phyloP scores from a whole-genome alignment of 2,329 filamentous ascomycete species.

The Talaromyces verruculosus region DNA sequence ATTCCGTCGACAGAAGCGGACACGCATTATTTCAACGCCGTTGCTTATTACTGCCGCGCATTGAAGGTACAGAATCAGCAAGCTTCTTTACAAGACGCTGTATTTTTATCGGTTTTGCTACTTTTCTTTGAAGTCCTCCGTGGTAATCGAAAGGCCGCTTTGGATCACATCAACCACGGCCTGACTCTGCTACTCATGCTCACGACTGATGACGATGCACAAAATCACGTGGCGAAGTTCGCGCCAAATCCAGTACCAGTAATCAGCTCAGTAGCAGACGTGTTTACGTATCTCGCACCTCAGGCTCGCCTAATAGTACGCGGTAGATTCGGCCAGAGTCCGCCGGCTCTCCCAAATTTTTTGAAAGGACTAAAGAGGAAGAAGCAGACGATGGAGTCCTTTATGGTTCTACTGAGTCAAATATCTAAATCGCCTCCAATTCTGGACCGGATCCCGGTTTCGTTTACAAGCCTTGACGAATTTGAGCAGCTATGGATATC shows the following conservation, averaged over 20 bases:
- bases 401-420: slow-evolving; percentile 8
- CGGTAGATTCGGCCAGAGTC: slow-evolving; percentile 7
- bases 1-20: slow-evolving; percentile 6
- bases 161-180: slow-evolving; percentile 15
- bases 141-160: slow-evolving; percentile 9
- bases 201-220: slow-evolving; percentile 2
- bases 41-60: slow-evolving; percentile 15
- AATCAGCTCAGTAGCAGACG: slow-evolving; percentile 16
- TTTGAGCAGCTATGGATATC: slow-evolving; percentile 13
- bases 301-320: slow-evolving; percentile 12
- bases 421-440: slow-evolving; percentile 1
- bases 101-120: slow-evolving; percentile 10
- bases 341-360: slow-evolving; percentile 10
- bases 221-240: not conserved
- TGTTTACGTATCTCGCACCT: slow-evolving; percentile 14
- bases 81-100: slow-evolving; percentile 12
- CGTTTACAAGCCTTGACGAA: slow-evolving; percentile 12
- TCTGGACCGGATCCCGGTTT: not conserved
- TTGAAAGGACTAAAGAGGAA: slow-evolving; percentile 1
- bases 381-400: slow-evolving; percentile 15
- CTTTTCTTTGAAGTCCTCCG: slow-evolving; percentile 15
- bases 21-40: slow-evolving; percentile 13
- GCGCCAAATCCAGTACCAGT: slow-evolving; percentile 8
- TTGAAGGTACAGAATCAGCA: slow-evolving; percentile 12
- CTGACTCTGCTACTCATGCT: slow-evolving; percentile 14